phyloP scores from a whole-genome alignment of 73 alveolate species.

The Uronychia binucleata region DNA sequence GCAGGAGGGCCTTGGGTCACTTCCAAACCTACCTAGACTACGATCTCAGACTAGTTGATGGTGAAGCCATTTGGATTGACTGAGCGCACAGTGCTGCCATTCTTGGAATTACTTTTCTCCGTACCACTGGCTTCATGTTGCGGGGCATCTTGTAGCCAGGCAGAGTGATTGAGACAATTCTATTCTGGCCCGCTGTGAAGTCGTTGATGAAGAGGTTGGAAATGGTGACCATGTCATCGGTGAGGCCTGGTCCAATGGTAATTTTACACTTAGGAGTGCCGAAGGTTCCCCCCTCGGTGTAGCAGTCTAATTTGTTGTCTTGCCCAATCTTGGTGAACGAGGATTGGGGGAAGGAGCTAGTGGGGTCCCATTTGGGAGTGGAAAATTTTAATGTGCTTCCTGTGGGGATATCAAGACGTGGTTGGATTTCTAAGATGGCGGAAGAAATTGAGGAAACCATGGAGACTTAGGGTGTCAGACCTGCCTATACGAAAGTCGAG shows the following conservation, averaged over 20 bases:
- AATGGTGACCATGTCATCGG: neutral
- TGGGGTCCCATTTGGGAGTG: neutral
- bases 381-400: neutral
- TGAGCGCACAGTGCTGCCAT: neutral
- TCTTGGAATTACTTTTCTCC: neutral
- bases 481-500: neutral
- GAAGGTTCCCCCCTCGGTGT: neutral
- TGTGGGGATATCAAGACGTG: neutral
- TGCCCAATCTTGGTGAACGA: neutral
- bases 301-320: neutral
- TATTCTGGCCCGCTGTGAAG: neutral
- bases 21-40: neutral
- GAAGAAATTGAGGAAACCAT: neutral
- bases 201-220: neutral
- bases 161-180: neutral
- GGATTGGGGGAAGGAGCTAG: neutral
- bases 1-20: neutral
- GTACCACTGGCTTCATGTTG: neutral
- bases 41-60: neutral
- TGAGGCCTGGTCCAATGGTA: neutral
- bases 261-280: neutral
- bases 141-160: neutral
- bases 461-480: neutral
- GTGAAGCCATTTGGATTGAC: neutral
- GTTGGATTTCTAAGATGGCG: neutral